phyloP scores from a whole-genome alignment of 345 rosid species.

The Populus alba region DNA sequence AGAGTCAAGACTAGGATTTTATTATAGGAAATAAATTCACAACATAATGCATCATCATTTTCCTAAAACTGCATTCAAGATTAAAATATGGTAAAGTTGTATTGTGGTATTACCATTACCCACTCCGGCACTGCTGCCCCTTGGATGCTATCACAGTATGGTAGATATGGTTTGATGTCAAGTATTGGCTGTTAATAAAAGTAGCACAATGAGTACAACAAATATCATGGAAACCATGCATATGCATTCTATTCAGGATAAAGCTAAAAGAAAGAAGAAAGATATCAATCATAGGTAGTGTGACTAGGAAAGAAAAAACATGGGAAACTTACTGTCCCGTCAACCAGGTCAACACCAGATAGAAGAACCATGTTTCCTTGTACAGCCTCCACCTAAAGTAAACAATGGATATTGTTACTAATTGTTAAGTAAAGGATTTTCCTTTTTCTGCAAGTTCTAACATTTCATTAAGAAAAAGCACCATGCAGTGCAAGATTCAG shows the following conservation, averaged over 20 bases:
- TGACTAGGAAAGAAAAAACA: conserved; percentile 4
- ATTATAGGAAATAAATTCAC: background rate
- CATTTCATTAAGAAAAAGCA: background rate
- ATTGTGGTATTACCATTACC: conserved; percentile 55
- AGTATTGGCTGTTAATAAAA: conserved; percentile 63
- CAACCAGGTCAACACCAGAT: conserved; percentile 92
- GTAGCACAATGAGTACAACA: conserved; percentile 7
- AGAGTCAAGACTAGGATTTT: background rate
- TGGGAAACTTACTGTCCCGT: conserved; percentile 73
- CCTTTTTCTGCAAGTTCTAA: background rate
- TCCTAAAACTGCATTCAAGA: background rate
- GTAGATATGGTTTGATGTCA: conserved; percentile 85
- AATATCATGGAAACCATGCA: background rate
- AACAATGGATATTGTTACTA: conserved; percentile 1
- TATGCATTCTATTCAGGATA: background rate
- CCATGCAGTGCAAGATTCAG: background rate
- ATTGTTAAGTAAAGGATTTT: background rate
- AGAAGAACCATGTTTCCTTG: conserved; percentile 65
- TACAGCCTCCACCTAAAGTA: conserved; percentile 69
- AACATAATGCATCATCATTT: background rate
- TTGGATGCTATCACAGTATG: conserved; percentile 74
- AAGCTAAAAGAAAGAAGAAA: background rate
- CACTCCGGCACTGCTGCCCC: conserved; percentile 75
- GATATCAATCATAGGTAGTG: background rate
- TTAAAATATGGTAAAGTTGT: conserved; percentile 1